phyloP scores from a whole-genome alignment of 2,329 filamentous ascomycete genomes.

The Zasmidium angulare region DNA sequence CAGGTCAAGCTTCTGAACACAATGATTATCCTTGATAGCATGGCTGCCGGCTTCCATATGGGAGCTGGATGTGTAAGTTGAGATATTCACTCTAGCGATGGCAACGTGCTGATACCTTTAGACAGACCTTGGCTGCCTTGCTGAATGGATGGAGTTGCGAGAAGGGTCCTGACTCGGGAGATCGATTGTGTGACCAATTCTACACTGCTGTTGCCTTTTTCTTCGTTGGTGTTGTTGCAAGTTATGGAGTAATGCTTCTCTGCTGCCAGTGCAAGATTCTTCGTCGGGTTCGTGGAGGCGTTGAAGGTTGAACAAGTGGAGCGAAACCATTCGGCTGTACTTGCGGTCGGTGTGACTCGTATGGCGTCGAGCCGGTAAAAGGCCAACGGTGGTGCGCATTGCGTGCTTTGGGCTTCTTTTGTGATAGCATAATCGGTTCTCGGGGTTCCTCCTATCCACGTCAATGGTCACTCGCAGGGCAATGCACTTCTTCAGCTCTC shows the following conservation, averaged over 20 bases:
- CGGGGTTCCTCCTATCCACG: too few species aligned
- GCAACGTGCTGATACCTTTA: not conserved
- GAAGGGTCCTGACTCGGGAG: not conserved
- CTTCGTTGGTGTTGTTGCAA: not conserved
- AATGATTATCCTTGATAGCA: not conserved
- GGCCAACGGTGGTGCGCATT: too few species aligned
- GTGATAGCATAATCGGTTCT: too few species aligned
- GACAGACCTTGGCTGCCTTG: not conserved
- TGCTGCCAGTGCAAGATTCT: not conserved
- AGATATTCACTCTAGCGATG: not conserved
- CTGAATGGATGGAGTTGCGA: constrained; percentile 5
- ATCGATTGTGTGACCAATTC: not conserved
- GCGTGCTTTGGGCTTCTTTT: too few species aligned
- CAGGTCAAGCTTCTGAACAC: not conserved
- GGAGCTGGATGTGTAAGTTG: constrained; percentile 2
- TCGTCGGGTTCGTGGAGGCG: not conserved
- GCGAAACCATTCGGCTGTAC: too few species aligned
- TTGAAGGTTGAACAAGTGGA: too few species aligned
- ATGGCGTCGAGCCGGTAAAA: too few species aligned
- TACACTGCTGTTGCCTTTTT: constrained; percentile 1
- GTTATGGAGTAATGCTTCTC: not conserved
- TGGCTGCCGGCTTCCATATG: constrained; percentile 3
- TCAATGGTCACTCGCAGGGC: too few species aligned
- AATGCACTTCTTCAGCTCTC: too few species aligned
- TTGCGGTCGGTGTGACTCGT: too few species aligned